A percentile compares a stretch with the other conserved stretches of the same genome.
Conservation (phyloP, 305 asterid genomes). For the Striga hermonthica region DNA sequence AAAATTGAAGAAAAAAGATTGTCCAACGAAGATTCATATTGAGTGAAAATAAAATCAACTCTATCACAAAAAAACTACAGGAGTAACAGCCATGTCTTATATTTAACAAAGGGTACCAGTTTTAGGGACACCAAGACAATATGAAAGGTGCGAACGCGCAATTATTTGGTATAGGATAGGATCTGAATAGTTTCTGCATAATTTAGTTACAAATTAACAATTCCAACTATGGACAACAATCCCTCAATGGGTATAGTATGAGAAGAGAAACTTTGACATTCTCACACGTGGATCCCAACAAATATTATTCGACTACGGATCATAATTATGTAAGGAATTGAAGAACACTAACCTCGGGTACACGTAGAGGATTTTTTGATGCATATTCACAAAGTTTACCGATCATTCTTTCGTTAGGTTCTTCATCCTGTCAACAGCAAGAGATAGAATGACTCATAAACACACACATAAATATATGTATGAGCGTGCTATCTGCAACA, state of each 20-base stretch:
- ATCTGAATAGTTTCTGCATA: no score
- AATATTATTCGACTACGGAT: constrained; percentile 17
- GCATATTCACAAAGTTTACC: constrained; percentile 76
- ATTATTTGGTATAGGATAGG: no score
- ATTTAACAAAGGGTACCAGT: background rate
- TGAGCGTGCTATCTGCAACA: constrained; percentile 12
- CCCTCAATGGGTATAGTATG: constrained; percentile 6
- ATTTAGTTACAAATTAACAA: background rate
- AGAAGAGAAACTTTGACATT: constrained; percentile 6
- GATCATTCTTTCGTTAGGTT: constrained; percentile 71
- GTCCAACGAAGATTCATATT: background rate
- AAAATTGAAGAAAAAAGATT: background rate
- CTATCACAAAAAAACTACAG: background rate
- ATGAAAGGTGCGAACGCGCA: no score
- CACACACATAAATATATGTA: constrained; percentile 15
- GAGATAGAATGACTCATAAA: constrained; percentile 27
- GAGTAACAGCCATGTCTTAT: background rate
- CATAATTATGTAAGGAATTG: constrained; percentile 14
- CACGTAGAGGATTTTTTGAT: constrained; percentile 72
- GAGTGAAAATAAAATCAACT: background rate
- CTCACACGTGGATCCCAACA: background rate
- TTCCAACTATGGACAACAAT: constrained; percentile 1
- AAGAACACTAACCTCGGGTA: constrained; percentile 61
- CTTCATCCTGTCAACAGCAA: constrained; percentile 56
- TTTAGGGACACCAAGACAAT: background rate